Evolutionary conservation across 345 rosid species (phyloP).

Genomic region (Gossypium ekmanianum): DNA sequence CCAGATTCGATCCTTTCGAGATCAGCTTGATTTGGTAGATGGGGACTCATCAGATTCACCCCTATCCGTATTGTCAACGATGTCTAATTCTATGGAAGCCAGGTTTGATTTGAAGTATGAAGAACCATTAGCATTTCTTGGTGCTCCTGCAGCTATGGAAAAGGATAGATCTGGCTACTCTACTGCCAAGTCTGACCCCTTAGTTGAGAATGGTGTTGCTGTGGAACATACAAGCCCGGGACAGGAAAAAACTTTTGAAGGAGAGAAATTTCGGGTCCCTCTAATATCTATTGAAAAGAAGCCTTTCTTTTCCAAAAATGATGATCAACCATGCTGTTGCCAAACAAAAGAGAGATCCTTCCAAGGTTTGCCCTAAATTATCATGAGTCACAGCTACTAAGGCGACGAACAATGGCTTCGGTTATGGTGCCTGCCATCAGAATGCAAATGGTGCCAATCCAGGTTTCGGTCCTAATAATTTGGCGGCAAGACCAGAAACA

Average conservation of each 20-base stretch:
- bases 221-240: conserved; percentile 28
- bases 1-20: conserved; percentile 69
- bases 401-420: conserved; percentile 47
- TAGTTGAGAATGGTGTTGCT: conserved; percentile 34
- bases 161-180: conserved; percentile 32
- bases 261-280: conserved; percentile 30
- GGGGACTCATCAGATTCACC: conserved; percentile 84
- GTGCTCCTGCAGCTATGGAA: conserved; percentile 31
- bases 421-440: conserved; percentile 28
- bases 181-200: conserved; percentile 27
- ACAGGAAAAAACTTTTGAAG: conserved; percentile 30
- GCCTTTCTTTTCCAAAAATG: conserved; percentile 37
- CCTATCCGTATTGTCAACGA: conserved; percentile 60
- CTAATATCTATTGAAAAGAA: conserved; percentile 38
- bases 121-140: conserved; percentile 34
- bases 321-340: conserved; percentile 78
- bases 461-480: conserved; percentile 23
- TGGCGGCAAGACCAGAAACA: conserved; percentile 37
- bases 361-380: conserved; percentile 38
- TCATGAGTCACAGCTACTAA: conserved; percentile 56
- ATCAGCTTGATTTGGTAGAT: conserved; percentile 59
- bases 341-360: conserved; percentile 68
- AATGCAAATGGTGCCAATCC: conserved; percentile 27
- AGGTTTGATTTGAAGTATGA: conserved; percentile 35
- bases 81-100: conserved; percentile 56